Percentiles rank a stretch among this genome's conserved stretches.
These are phyloP conservation scores for Zymoseptoria passerinii DNA, from an alignment of 2,329 filamentous ascomycete genomes.

Conservation along the genomic window DNA sequence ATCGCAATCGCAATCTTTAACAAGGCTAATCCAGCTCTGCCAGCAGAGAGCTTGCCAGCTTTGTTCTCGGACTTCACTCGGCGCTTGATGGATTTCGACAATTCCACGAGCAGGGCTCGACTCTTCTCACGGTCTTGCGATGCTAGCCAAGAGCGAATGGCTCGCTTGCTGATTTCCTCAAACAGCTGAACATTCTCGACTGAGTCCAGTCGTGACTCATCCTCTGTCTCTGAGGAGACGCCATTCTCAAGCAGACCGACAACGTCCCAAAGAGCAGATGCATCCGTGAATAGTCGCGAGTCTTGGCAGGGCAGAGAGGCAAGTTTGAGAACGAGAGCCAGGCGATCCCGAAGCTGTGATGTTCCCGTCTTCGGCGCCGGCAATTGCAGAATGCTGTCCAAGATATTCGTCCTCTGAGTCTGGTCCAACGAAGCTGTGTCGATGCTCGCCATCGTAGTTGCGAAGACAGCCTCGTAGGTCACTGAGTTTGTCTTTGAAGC, in stretches of 20 bases:
- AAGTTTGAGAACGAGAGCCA: constrained; percentile 1
- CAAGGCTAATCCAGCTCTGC: background rate
- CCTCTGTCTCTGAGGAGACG: background rate
- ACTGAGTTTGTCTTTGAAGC: background rate
- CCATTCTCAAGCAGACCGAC: background rate
- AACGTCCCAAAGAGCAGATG: constrained; percentile 1
- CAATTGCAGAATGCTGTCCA: background rate
- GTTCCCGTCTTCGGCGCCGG: background rate
- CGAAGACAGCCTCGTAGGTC: background rate
- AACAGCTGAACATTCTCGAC: constrained; percentile 1
- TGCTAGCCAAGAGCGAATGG: background rate
- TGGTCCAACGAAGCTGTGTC: background rate
- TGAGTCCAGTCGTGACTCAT: background rate
- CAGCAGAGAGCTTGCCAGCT: background rate
- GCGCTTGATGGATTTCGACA: constrained; percentile 1
- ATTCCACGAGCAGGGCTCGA: background rate
- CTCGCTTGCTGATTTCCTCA: background rate
- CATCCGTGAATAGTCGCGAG: constrained; percentile 1
- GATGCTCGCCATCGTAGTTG: background rate
- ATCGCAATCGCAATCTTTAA: background rate
- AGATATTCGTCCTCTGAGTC: background rate
- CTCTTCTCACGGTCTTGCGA: constrained; percentile 2
- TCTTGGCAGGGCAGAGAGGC: background rate
- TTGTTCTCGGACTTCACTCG: background rate
- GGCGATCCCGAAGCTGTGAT: background rate